Percentiles rank a stretch among this genome's conserved stretches.
phyloP scores from a whole-genome alignment of 2,329 filamentous ascomycete genomes.

The Verticillium alfalfae region DNA sequence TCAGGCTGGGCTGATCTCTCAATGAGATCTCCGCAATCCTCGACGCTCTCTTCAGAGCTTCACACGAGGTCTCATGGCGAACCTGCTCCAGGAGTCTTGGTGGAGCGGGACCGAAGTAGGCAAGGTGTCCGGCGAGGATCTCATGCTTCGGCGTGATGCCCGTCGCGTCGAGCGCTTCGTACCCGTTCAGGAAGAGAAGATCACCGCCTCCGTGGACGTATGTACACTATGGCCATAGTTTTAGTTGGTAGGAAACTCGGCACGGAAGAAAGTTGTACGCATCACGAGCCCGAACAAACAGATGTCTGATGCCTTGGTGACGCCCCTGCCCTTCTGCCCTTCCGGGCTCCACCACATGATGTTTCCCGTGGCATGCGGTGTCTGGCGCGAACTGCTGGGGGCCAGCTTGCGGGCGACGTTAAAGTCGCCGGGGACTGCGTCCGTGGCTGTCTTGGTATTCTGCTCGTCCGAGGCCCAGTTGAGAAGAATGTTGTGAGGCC shows the following conservation, averaged over 20 bases:
- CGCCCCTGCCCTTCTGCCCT: conserved; percentile 24
- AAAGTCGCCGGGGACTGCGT: conserved; percentile 27
- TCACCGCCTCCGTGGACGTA: conserved; percentile 20
- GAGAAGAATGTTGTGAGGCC: conserved; percentile 28
- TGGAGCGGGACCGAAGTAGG: neutral
- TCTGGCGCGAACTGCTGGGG: conserved; percentile 16
- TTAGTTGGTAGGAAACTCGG: conserved; percentile 10
- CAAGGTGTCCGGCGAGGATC: neutral
- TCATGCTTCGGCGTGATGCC: neutral
- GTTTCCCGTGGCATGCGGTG: conserved; percentile 25
- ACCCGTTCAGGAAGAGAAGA: neutral
- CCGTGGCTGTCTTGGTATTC: conserved; percentile 19
- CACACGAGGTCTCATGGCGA: neutral
- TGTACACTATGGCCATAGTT: conserved; percentile 22
- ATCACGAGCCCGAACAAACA: conserved; percentile 31
- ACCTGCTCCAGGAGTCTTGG: neutral
- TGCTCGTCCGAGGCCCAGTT: conserved; percentile 25
- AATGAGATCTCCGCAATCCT: neutral
- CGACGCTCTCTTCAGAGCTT: neutral
- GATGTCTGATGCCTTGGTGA: conserved; percentile 27
- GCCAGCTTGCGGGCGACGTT: conserved; percentile 25
- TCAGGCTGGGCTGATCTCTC: neutral
- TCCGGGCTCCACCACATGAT: conserved; percentile 33
- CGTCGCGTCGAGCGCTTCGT: neutral
- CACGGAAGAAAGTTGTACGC: conserved; percentile 18